Evolutionary conservation across 108 stramenopile species (phyloP), one percentile per base, ranked within the genome.

Genomic region (Licmophora abbreviata): DNA sequence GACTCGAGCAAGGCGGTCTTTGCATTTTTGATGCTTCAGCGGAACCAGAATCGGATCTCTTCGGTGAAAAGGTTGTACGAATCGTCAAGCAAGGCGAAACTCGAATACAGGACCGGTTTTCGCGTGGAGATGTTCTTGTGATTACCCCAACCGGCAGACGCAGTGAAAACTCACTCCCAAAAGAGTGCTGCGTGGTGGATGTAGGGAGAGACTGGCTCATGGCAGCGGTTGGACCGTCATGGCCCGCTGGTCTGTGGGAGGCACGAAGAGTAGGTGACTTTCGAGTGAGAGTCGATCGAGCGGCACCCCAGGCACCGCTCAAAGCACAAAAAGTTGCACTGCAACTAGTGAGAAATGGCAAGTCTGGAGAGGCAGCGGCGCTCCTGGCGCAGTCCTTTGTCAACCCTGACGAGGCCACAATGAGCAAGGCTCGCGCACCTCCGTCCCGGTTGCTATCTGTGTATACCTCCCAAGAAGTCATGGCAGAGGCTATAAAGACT

Each of bases 1-100:
- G 67, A 27, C 38, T 85, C 26, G 79, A 81, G 60, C 21, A 66
- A 15, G 51, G 57, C 32, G 83, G 83, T 2, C 24, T 81, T 7
- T 35, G 59, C 0, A 29, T 81, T 24, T 78, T 78, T 44, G 59
- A 61, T 27, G 82, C 69, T 0, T 21, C 33, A 31, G 83, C 83
- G 0, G 57, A 54, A 38, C 76, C 79, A 0, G 79, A 85, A 14
- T 56, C 77, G 24, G 83, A 81, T 61, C 21, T 81, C 21, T 72
- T 73, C 28, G 83, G 83, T 8, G 83, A 85, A 69, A 85, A 80
- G 59, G 72, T 77, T 45, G 71, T 85, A 0, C 65, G 83, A 8
- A 51, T 68, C 5, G 20, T 43, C 22, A 29, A 12, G 21, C 11
- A 29, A 10, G 21, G 24, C 20, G 37, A 12, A 24, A 38, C 29